A percentile compares a stretch with the other conserved stretches of the same genome.
phyloP scores from a whole-genome alignment of 768 basidiomycete species.

The Tremella yokohamensis region DNA sequence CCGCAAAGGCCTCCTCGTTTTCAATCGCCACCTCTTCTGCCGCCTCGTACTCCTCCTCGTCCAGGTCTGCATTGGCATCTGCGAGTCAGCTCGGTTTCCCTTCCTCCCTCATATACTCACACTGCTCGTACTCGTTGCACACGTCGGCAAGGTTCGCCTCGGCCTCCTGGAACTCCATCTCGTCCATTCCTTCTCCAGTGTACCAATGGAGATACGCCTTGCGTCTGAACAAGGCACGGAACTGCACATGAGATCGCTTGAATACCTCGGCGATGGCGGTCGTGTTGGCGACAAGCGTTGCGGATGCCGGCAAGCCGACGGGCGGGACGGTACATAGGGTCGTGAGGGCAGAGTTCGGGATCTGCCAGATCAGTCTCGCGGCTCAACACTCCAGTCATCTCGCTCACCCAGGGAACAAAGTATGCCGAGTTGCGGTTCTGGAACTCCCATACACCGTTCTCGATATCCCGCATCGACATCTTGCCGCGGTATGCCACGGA shows the following conservation, averaged over 20 bases:
- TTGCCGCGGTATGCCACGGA: constrained; percentile 46
- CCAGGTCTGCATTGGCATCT: constrained; percentile 31
- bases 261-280: constrained; percentile 46
- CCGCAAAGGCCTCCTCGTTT: constrained; percentile 3
- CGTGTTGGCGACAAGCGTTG: constrained; percentile 46
- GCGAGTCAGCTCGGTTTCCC: not conserved
- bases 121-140: constrained; percentile 45
- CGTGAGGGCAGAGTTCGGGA: constrained; percentile 41
- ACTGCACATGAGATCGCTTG: constrained; percentile 44
- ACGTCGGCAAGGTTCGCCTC: constrained; percentile 44
- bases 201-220: constrained; percentile 43
- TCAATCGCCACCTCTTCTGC: constrained; percentile 13
- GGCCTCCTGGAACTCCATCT: constrained; percentile 46
- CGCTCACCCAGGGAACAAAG: constrained; percentile 44
- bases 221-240: constrained; percentile 40
- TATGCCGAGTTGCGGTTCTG: constrained; percentile 39
- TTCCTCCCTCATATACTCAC: constrained; percentile 14
- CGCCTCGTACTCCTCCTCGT: constrained; percentile 23
- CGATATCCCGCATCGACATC: constrained; percentile 43
- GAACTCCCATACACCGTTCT: constrained; percentile 35
- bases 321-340: constrained; percentile 43
- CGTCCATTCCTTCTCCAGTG: constrained; percentile 44
- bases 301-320: constrained; percentile 35
- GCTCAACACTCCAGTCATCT: not conserved
- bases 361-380: constrained; percentile 19